Percentiles rank a stretch among this genome's conserved stretches.
phyloP scores from a whole-genome alignment of 495 filamentous ascomycete species.

The Hamigera avellanea region DNA sequence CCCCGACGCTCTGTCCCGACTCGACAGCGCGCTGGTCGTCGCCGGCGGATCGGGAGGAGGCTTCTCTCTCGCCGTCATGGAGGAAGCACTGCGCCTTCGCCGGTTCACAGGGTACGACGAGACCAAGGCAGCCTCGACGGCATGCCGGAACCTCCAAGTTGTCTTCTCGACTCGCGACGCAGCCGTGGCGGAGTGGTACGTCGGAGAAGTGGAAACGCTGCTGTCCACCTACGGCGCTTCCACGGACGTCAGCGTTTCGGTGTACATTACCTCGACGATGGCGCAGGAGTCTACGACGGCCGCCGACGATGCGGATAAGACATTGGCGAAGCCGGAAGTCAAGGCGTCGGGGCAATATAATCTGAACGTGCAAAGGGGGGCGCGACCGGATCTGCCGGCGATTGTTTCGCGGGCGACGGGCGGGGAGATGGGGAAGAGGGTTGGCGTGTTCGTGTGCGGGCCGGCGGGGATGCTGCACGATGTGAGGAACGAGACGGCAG shows the following conservation, averaged over 20 bases:
- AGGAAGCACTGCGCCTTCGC: too few relatives aligned
- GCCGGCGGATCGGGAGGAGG: conserved; percentile 46
- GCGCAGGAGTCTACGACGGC: not conserved
- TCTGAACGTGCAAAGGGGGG: too few relatives aligned
- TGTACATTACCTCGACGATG: conserved; percentile 15
- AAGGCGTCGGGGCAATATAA: too few relatives aligned
- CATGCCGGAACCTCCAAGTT: conserved; percentile 11
- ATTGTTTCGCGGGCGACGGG: conserved; percentile 18
- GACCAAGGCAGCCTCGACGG: not conserved
- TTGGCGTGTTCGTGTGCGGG: conserved; percentile 40
- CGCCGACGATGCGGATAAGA: not conserved
- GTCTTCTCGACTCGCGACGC: conserved; percentile 21
- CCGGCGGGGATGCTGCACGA: conserved; percentile 38
- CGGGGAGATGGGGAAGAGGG: conserved; percentile 4
- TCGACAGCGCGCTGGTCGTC: conserved; percentile 33
- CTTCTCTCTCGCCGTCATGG: conserved; percentile 33
- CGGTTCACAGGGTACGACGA: too few relatives aligned
- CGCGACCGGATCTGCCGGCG: conserved; percentile 26
- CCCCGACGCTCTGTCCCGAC: conserved; percentile 11
- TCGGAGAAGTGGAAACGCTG: conserved; percentile 11
- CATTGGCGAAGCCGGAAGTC: too few relatives aligned
- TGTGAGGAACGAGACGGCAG: conserved; percentile 36
- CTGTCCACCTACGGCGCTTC: not conserved
- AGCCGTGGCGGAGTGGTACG: conserved; percentile 18
- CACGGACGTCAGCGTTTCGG: conserved; percentile 9